Conservation (phyloP, 495 filamentous ascomycete genomes). For the Cercophora scortea region DNA sequence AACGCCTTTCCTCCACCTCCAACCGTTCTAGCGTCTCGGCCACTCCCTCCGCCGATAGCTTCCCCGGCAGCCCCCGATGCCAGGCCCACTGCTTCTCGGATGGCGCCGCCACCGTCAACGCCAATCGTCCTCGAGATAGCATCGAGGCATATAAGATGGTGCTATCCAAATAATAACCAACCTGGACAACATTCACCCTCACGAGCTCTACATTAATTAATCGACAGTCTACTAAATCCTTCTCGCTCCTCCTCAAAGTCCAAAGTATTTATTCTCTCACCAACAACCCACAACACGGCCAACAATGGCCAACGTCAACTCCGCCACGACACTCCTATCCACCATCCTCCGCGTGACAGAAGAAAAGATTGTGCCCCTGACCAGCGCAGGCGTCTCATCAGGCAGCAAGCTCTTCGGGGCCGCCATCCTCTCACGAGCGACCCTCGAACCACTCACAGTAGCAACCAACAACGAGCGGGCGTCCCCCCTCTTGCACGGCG, state of each 20-base stretch:
- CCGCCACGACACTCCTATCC: conserved; percentile 20
- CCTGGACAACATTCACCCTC: too few relatives aligned
- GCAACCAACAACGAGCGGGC: conserved; percentile 32
- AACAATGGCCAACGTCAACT: conserved; percentile 9
- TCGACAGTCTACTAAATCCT: too few relatives aligned
- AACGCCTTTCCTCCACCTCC: too few relatives aligned
- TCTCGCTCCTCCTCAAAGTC: too few relatives aligned
- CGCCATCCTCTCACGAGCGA: conserved; percentile 24
- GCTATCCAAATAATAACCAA: neutral
- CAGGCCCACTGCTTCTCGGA: neutral
- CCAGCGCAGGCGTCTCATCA: conserved; percentile 24
- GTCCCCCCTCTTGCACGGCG: conserved; percentile 32
- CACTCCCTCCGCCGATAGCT: neutral
- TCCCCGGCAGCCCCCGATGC: neutral
- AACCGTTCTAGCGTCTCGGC: neutral
- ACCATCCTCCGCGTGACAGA: conserved; percentile 26
- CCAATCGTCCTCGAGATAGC: neutral
- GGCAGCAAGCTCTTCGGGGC: conserved; percentile 35
- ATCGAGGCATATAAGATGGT: neutral
- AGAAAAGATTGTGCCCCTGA: conserved; percentile 25
- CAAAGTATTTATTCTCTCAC: neutral
- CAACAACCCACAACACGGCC: neutral
- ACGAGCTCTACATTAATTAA: too few relatives aligned
- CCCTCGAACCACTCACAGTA: conserved; percentile 19
- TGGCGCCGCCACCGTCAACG: neutral